phyloP scores from a whole-genome alignment of 257 asterid species.

The Linderniella brevidens region DNA sequence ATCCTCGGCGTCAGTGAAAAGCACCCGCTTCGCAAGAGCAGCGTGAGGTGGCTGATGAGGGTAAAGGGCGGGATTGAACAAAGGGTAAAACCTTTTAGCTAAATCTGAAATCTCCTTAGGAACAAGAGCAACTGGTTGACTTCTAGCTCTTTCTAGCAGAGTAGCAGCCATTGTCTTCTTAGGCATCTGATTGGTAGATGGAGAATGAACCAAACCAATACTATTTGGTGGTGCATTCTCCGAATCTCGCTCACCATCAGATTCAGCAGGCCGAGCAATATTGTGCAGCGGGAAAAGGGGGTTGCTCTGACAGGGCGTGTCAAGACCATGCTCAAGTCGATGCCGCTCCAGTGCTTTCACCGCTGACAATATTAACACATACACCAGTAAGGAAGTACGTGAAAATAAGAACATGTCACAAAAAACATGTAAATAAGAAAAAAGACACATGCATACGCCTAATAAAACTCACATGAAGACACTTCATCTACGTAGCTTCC shows the following conservation, averaged over 20 bases:
- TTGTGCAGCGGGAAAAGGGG: constrained; percentile 57
- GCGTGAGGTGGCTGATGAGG: constrained; percentile 91
- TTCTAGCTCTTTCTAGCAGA: constrained; percentile 70
- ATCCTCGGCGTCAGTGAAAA: constrained; percentile 93
- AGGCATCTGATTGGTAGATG: constrained; percentile 23
- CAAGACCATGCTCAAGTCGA: constrained; percentile 34
- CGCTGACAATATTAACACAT: constrained; percentile 32
- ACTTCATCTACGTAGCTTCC: constrained; percentile 62
- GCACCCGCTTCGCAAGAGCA: constrained; percentile 66
- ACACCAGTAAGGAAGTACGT: constrained; percentile 5
- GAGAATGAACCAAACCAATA: constrained; percentile 15
- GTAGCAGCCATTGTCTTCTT: constrained; percentile 80
- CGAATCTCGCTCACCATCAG: constrained; percentile 29
- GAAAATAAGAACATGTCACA: constrained; percentile 9
- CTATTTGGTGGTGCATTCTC: constrained; percentile 22
- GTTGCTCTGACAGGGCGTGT: constrained; percentile 35
- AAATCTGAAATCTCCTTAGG: constrained; percentile 72
- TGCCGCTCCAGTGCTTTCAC: constrained; percentile 29
- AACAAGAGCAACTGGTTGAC: constrained; percentile 61
- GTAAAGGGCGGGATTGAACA: constrained; percentile 80
- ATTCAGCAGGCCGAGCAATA: constrained; percentile 25
- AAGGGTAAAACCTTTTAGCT: constrained; percentile 67
- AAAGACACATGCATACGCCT: constrained; percentile 7
- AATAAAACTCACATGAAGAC: constrained; percentile 43
- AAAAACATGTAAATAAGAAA: constrained; percentile 1